Evolutionary conservation across 179 eudicot species (phyloP), one percentile per base, ranked within the genome.

Genomic region (Actinidia polygama): DNA sequence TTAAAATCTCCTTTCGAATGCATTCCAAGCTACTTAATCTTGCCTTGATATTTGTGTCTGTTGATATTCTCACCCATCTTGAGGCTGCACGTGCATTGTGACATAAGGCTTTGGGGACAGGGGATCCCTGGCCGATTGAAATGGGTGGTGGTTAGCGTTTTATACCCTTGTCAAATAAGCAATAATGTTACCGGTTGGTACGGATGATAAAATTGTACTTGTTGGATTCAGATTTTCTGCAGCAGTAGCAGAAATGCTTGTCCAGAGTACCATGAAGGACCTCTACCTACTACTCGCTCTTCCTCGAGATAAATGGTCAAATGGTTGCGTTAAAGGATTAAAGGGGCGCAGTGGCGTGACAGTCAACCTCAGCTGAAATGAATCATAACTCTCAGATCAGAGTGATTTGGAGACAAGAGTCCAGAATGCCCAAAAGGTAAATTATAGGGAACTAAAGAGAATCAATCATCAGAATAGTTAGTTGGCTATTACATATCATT

Each of bases 231-330:
- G 74, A 47, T 70, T 70, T 44, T 70, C 24, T 70, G 74, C 94
- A 71, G 98, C 99, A 81, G 67, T 95, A 73, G 88, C 99, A 55
- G 99, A 96, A 81, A 94, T 94, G 95, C 94, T 96, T 80, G 93
- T 96, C 46, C 99, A 96, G 87, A 96, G 99, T 88, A 94, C 93
- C 19, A 72, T 89, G 64, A 92, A 89, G 67, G 98, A 96, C 88
- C 87, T 96, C 7, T 87, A 89, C 86, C 79, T 96, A 80, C 92
- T 96, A 44, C 99, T 97, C 8, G 99, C 98, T 24, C 93, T 96
- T 79, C 99, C 98, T 26, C 89, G 87, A 26, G 95, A 92, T 69
- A 94, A 94, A 82, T 96, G 98, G 99, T 76, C 90, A 0, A 90
- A 85, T 61, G 99, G 99, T 4, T 94, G 94, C 58, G 93, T 91